phyloP scores from a whole-genome alignment of 2,329 filamentous ascomycete species.

The Knoxdaviesia capensis region DNA sequence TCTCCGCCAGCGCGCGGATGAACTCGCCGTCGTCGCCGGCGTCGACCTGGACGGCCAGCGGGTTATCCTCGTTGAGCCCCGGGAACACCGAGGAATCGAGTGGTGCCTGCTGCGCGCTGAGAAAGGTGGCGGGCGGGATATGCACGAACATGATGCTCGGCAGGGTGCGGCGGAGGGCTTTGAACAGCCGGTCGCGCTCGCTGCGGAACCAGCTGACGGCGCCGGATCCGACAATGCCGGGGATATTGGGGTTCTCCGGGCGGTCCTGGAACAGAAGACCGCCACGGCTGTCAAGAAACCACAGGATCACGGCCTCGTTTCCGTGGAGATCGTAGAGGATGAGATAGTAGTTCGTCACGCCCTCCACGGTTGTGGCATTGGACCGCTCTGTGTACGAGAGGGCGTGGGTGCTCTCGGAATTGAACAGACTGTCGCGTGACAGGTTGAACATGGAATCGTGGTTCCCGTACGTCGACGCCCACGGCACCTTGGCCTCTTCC shows the following conservation, averaged over 20 bases:
- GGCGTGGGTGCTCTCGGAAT: constrained; percentile 13
- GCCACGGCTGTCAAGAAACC: constrained; percentile 53
- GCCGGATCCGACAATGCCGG: constrained; percentile 1
- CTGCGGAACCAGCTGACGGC: constrained; percentile 3
- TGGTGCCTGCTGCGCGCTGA: constrained; percentile 6
- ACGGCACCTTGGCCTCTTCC: constrained; percentile 30
- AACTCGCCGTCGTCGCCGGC: constrained; percentile 24
- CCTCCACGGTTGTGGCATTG: constrained; percentile 6
- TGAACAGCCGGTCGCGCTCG: constrained; percentile 1
- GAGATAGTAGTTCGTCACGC: constrained; percentile 26
- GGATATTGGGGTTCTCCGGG: not conserved
- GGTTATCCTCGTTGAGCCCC: constrained; percentile 10
- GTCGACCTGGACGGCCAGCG: constrained; percentile 12
- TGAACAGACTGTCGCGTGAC: constrained; percentile 21
- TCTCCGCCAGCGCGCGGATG: constrained; percentile 26
- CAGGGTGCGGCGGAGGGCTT: constrained; percentile 9
- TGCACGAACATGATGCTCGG: constrained; percentile 29
- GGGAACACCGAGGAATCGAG: constrained; percentile 15
- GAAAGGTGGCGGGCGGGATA: constrained; percentile 18
- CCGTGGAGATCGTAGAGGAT: constrained; percentile 20
- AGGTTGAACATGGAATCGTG: constrained; percentile 44
- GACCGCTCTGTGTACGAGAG: constrained; percentile 5
- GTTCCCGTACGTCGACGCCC: constrained; percentile 53
- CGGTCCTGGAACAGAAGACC: constrained; percentile 13
- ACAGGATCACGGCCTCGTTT: constrained; percentile 30